Conservation (phyloP, 2,329 filamentous ascomycete genomes). For the Xylariales sp. region DNA sequence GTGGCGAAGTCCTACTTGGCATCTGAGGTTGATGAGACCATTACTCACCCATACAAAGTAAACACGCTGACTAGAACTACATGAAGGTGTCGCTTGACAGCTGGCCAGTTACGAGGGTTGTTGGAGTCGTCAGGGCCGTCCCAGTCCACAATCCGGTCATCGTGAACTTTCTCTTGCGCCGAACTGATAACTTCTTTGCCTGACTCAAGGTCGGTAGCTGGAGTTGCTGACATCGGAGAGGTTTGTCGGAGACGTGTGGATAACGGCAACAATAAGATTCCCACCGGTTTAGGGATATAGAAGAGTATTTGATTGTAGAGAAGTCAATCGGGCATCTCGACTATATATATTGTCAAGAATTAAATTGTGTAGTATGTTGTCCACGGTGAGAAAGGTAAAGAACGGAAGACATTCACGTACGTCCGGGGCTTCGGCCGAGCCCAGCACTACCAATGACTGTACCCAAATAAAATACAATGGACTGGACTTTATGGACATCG, state of each 20-base stretch:
- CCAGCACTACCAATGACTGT: too few relatives aligned
- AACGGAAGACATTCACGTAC: too few relatives aligned
- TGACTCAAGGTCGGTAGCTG: not conserved
- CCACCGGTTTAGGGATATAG: too few relatives aligned
- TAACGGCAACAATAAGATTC: too few relatives aligned
- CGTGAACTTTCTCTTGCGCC: not conserved
- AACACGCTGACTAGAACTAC: constrained; percentile 35
- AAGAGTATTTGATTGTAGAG: too few relatives aligned
- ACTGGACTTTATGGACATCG: too few relatives aligned
- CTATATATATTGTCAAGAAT: too few relatives aligned
- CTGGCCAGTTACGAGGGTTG: constrained; percentile 1
- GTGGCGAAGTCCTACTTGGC: not conserved
- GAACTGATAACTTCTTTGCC: not conserved
- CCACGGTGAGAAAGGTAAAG: too few relatives aligned
- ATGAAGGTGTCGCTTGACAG: not conserved
- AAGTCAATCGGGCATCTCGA: too few relatives aligned
- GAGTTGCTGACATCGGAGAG: not conserved
- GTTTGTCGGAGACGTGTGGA: not conserved
- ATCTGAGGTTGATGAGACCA: not conserved
- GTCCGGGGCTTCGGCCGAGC: too few relatives aligned
- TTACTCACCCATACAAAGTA: constrained; percentile 30
- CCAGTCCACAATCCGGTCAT: not conserved
- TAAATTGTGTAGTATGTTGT: too few relatives aligned
- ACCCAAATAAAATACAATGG: too few relatives aligned
- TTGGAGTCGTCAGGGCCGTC: not conserved